phyloP scores from a whole-genome alignment of 345 rosid genomes.

The Gynandropsis gynandra region DNA sequence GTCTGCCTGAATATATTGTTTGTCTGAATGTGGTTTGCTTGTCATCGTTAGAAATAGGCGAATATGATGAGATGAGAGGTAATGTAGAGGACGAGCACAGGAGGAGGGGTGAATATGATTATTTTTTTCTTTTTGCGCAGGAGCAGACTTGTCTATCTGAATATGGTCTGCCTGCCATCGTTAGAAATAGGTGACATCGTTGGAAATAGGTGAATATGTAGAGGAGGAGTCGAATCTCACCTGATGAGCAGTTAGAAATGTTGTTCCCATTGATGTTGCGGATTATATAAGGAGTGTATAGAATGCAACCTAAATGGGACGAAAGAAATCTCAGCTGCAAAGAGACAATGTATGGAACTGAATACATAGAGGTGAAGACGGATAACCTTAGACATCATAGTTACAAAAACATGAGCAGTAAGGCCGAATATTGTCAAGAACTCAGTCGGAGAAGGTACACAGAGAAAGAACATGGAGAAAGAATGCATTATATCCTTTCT shows the following conservation, averaged over 20 bases:
- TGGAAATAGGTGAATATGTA: no score
- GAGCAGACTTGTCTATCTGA: no score
- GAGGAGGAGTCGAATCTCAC: constrained; percentile 21
- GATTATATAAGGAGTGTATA: constrained; percentile 66
- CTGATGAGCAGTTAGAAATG: constrained; percentile 84
- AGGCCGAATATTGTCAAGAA: constrained; percentile 48
- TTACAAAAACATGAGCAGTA: constrained; percentile 39
- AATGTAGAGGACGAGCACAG: no score
- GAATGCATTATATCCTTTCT: constrained; percentile 68
- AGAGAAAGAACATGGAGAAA: no score
- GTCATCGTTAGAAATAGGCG: no score
- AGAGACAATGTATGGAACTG: neutral
- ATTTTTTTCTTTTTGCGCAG: no score
- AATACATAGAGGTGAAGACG: neutral
- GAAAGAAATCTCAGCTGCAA: constrained; percentile 4
- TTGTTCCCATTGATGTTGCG: constrained; percentile 83
- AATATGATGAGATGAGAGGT: no score
- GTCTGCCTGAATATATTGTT: no score
- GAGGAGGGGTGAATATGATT: no score
- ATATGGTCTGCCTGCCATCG: no score
- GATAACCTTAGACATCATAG: constrained; percentile 59
- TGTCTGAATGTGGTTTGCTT: no score
- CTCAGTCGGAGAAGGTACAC: constrained; percentile 56
- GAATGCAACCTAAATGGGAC: constrained; percentile 53
- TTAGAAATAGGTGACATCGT: no score